Percentiles rank a stretch among this genome's conserved stretches.
Conservation (phyloP, 2,329 filamentous ascomycete genomes). For the Pseudopyricularia cyperi region DNA sequence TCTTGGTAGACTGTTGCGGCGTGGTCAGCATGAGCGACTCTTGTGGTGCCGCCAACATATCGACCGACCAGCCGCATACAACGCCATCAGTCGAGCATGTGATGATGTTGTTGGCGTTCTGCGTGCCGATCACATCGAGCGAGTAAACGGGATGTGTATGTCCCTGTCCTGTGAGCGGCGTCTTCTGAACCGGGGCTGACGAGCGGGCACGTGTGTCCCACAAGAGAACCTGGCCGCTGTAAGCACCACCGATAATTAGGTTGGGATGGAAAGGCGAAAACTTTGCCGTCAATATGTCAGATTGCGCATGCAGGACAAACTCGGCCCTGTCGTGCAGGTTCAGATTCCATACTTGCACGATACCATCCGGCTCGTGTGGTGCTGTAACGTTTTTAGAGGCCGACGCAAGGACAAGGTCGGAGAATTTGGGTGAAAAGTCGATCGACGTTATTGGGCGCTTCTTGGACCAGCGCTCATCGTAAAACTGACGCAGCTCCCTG, state of each 20-base stretch:
- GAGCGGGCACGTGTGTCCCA: slow-evolving; percentile 93
- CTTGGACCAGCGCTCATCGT: slow-evolving; percentile 90
- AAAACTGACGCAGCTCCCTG: slow-evolving; percentile 86
- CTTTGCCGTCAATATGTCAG: slow-evolving; percentile 86
- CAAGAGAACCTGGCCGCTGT: slow-evolving; percentile 88
- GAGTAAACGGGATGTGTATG: slow-evolving; percentile 96
- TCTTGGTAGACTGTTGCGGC: slow-evolving; percentile 74
- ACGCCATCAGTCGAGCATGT: slow-evolving; percentile 94
- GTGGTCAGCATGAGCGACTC: slow-evolving; percentile 82
- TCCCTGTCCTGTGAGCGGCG: slow-evolving; percentile 83
- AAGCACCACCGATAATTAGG: slow-evolving; percentile 88
- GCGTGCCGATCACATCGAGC: slow-evolving; percentile 89
- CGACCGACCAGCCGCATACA: slow-evolving; percentile 93
- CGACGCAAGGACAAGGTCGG: slow-evolving; percentile 81
- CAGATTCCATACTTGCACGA: slow-evolving; percentile 94
- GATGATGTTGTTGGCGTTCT: slow-evolving; percentile 98
- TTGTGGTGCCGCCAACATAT: slow-evolving; percentile 94
- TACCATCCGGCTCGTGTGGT: slow-evolving; percentile 82
- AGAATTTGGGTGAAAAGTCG: slow-evolving; percentile 91
- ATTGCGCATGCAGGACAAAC: slow-evolving; percentile 93
- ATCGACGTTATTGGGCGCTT: slow-evolving; percentile 95
- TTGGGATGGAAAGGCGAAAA: slow-evolving; percentile 99
- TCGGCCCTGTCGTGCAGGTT: slow-evolving; percentile 90
- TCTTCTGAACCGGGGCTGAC: slow-evolving; percentile 85
- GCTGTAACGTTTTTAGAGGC: slow-evolving; percentile 97